Evolutionary conservation across 768 basidiomycete genomes (phyloP).

Genomic region (Rhizopogon vulgaris): DNA sequence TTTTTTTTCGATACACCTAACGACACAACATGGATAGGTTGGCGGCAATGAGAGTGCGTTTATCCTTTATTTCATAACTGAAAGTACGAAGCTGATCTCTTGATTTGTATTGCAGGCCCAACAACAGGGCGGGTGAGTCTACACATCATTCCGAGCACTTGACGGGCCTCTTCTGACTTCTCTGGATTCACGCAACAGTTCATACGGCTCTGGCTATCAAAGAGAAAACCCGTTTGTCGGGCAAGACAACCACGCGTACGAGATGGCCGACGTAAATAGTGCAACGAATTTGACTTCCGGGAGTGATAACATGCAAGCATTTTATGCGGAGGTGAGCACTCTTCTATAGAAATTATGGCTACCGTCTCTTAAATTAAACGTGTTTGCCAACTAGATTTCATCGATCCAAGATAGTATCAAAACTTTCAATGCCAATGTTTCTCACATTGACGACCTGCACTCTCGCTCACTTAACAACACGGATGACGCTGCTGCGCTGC

Average conservation of each 20-base stretch:
- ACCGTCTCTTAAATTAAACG: background rate
- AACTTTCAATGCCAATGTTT: slow-evolving; percentile 63
- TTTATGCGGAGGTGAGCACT: slow-evolving; percentile 66
- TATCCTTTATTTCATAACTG: background rate
- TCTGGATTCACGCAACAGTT: slow-evolving; percentile 18
- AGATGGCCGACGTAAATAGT: slow-evolving; percentile 68
- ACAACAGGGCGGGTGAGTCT: slow-evolving; percentile 50
- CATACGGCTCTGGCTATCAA: slow-evolving; percentile 17
- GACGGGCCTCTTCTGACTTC: slow-evolving; percentile 5
- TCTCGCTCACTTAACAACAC: slow-evolving; percentile 70
- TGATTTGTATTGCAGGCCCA: slow-evolving; percentile 45
- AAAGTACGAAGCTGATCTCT: slow-evolving; percentile 3
- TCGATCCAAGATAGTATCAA: slow-evolving; percentile 66
- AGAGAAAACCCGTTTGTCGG: slow-evolving; percentile 61
- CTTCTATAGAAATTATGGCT: background rate
- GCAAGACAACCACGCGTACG: slow-evolving; percentile 55
- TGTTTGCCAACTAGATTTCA: slow-evolving; percentile 47
- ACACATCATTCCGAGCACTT: slow-evolving; percentile 29
- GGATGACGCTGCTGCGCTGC: slow-evolving; percentile 61
- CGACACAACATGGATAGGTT: slow-evolving; percentile 73
- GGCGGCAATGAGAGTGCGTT: slow-evolving; percentile 73
- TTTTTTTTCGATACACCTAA: slow-evolving; percentile 42
- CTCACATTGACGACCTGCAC: slow-evolving; percentile 66
- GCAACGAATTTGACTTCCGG: slow-evolving; percentile 40
- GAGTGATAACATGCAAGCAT: slow-evolving; percentile 55